Percentiles rank a stretch among this genome's conserved stretches.
These are phyloP conservation scores for Primulina huaijiensis DNA, from an alignment of 257 asterid species.

Conservation along the genomic window DNA sequence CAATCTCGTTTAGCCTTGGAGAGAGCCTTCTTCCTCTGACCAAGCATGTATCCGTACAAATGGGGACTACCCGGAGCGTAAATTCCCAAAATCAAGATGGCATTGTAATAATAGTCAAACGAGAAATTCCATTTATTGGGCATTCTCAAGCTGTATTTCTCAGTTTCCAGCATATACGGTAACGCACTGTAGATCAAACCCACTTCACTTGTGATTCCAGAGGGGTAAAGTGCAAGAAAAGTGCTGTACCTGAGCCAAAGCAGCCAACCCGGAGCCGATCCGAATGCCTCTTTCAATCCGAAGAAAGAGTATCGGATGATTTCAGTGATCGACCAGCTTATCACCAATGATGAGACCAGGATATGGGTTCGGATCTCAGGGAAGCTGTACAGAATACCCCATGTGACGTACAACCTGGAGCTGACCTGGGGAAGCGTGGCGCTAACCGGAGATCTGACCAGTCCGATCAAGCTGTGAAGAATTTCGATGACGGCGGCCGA, in stretches of 20 bases:
- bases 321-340: slow-evolving; percentile 92
- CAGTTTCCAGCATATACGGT: slow-evolving; percentile 67
- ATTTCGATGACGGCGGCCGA: slow-evolving; percentile 81
- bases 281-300: slow-evolving; percentile 79
- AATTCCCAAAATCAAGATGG: slow-evolving; percentile 48
- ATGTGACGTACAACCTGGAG: slow-evolving; percentile 72
- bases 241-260: slow-evolving; percentile 95
- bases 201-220: slow-evolving; percentile 87
- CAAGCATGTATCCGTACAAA: slow-evolving; percentile 76
- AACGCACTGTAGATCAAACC: slow-evolving; percentile 69
- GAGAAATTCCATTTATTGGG: slow-evolving; percentile 79
- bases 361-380: slow-evolving; percentile 72
- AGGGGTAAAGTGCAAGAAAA: slow-evolving; percentile 73
- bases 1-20: slow-evolving; percentile 62
- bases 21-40: slow-evolving; percentile 85
- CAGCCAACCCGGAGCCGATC: slow-evolving; percentile 78
- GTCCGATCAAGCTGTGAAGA: slow-evolving; percentile 55
- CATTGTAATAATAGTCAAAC: slow-evolving; percentile 70
- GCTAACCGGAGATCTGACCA: slow-evolving; percentile 86
- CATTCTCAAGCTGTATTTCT: slow-evolving; percentile 64
- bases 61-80: slow-evolving; percentile 90
- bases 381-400: slow-evolving; percentile 90
- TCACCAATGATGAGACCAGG: slow-evolving; percentile 61
- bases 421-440: slow-evolving; percentile 88
- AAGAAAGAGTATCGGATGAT: slow-evolving; percentile 78